phyloP scores from a whole-genome alignment of 2,329 filamentous ascomycete species.

The Ophiostoma australiae region DNA sequence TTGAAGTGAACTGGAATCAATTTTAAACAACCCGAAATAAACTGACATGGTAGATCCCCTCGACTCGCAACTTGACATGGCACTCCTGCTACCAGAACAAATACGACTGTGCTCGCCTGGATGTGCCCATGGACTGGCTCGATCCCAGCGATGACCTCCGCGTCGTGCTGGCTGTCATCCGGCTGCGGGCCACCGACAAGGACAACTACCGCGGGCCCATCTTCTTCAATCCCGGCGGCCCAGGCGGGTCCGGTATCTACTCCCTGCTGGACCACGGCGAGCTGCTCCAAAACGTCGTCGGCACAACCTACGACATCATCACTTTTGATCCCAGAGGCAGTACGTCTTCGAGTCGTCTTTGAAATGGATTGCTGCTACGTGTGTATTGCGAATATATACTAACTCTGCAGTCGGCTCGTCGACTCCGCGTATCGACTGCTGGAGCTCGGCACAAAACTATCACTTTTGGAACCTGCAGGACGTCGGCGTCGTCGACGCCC shows the following conservation, averaged over 20 bases:
- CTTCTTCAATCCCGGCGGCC: constrained; percentile 43
- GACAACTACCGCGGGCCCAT: constrained; percentile 35
- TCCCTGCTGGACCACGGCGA: not conserved
- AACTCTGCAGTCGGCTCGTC: constrained; percentile 41
- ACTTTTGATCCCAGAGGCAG: constrained; percentile 49
- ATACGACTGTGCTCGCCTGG: constrained; percentile 38
- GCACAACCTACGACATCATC: constrained; percentile 39
- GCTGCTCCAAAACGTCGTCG: constrained; percentile 3
- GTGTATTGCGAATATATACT: not conserved
- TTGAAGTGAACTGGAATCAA: no score
- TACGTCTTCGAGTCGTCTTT: constrained; percentile 25
- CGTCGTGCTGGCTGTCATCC: constrained; percentile 38
- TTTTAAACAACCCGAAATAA: not conserved
- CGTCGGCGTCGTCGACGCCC: constrained; percentile 44
- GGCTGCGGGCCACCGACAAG: constrained; percentile 34
- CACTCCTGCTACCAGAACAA: constrained; percentile 35
- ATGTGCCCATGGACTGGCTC: constrained; percentile 41
- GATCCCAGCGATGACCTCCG: constrained; percentile 35
- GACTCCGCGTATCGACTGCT: constrained; percentile 49
- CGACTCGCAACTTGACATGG: constrained; percentile 35
- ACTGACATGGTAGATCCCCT: constrained; percentile 29
- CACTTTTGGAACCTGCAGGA: constrained; percentile 43
- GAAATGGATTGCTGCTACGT: no score
- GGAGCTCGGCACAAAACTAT: constrained; percentile 40
- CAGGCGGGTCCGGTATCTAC: constrained; percentile 44